Percentiles rank a stretch among this genome's conserved stretches.
Conservation (phyloP, 768 basidiomycete genomes). For the Mycena metata region DNA sequence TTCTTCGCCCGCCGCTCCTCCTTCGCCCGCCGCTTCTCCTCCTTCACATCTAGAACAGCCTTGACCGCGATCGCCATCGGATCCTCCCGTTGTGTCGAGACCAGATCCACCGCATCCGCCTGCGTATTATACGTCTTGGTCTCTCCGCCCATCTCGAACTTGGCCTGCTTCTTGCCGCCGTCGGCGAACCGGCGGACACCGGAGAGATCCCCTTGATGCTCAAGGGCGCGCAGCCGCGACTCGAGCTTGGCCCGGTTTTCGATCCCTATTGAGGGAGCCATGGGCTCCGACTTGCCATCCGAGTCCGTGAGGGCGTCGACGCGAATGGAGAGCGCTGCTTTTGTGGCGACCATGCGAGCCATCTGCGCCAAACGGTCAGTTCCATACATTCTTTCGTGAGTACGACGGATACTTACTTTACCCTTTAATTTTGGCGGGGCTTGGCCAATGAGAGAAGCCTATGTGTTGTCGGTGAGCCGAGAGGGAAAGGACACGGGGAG, state of each 20-base stretch:
- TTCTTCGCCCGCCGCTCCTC: slow-evolving; percentile 84
- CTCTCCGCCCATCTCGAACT: slow-evolving; percentile 86
- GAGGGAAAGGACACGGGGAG: slow-evolving; percentile 6
- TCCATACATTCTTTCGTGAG: not conserved
- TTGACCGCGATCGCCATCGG: slow-evolving; percentile 83
- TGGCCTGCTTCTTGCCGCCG: slow-evolving; percentile 76
- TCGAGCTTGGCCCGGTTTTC: slow-evolving; percentile 97
- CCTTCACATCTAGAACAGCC: slow-evolving; percentile 85
- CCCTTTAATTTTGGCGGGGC: slow-evolving; percentile 98
- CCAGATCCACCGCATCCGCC: slow-evolving; percentile 85
- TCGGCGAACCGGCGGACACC: slow-evolving; percentile 77
- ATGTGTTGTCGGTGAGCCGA: slow-evolving; percentile 20
- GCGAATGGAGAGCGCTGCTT: slow-evolving; percentile 96
- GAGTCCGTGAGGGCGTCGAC: slow-evolving; percentile 96
- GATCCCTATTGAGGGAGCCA: slow-evolving; percentile 89
- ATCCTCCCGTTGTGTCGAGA: slow-evolving; percentile 87
- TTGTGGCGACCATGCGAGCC: slow-evolving; percentile 99
- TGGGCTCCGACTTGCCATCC: slow-evolving; percentile 88
- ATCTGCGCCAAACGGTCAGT: slow-evolving; percentile 65
- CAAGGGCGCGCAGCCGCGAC: slow-evolving; percentile 90
- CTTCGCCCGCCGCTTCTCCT: slow-evolving; percentile 86
- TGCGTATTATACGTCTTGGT: slow-evolving; percentile 88
- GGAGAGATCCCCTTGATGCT: slow-evolving; percentile 82
- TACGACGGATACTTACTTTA: slow-evolving; percentile 66
- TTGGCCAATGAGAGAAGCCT: slow-evolving; percentile 97